Base-by-base conservation (phyloP, 2,329 filamentous ascomycete species). In the Fonsecaea nubica region DNA sequence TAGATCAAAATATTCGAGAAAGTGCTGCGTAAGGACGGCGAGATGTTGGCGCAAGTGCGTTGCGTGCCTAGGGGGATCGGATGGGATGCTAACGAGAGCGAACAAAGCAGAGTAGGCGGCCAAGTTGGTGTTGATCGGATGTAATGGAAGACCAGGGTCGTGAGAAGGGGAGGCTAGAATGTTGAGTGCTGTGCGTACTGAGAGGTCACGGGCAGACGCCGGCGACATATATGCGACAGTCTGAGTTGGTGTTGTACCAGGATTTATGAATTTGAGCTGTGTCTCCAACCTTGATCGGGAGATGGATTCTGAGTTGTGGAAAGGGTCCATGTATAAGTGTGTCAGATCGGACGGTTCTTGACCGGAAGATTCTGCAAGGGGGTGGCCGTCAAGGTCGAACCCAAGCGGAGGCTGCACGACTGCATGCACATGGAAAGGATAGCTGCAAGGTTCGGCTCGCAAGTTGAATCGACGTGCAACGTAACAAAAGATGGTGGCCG, bases 381-480 rank as follows among this genome's bases (percentile, higher is more conserved):
- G 54, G 65, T 78, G 72, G 62, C 78, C 87, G 74, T 92, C 86
- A 58, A 93, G 78, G 36, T 88, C 87, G 50, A 68, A 50, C 2
- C 87, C 87, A 0, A 80, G 75, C 0, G 85, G 83, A 4, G 90
- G 85, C 58, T 86, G 83, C 12, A 98, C 87, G 60, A 96, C 88
- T 18, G 88, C 91, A 75, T 96, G 90, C 13, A 97, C 92, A 75
- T 97, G 93, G 70, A 88, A 91, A 3, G 94, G 92, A 74, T 94
- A 91, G 52, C 90, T 89, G 72, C 91, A 94, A 62, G 91, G 92
- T 38, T 88, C 87, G 0, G 93, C 92, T 72, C 90, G 85, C 55
- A 99, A 78, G 1, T 90, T 91, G 12, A 97, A 76, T 42, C 90
- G 85, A 62, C 86, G 84, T 0, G 92, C 93, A 15, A 98, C 77